Conservation (phyloP, 441 rosid genomes). For the Croton laevigatus region DNA sequence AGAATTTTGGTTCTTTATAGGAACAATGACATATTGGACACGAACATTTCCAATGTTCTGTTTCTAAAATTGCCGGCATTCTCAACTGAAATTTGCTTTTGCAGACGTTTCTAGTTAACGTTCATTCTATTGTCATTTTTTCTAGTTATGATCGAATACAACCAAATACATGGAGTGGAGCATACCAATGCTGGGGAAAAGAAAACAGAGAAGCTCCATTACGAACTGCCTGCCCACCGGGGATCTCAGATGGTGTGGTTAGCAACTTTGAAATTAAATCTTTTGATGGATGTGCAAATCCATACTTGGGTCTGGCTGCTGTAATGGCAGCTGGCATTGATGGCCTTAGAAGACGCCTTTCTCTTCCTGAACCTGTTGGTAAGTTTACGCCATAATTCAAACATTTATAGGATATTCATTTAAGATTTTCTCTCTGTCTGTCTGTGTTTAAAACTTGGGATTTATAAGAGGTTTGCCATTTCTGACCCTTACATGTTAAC, state of each 20-base stretch:
- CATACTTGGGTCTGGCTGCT: slow-evolving; percentile 74
- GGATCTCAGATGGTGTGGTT: slow-evolving; percentile 60
- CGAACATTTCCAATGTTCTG: too few relatives aligned
- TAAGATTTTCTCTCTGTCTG: not conserved
- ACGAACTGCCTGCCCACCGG: slow-evolving; percentile 94
- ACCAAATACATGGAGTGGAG: slow-evolving; percentile 95
- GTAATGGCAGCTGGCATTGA: slow-evolving; percentile 84
- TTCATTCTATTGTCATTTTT: not conserved
- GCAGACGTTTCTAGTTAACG: not conserved
- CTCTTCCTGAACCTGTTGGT: slow-evolving; percentile 78
- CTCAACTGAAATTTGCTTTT: not conserved
- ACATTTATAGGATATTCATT: not conserved
- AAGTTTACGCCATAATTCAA: slow-evolving; percentile 20
- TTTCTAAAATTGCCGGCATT: not conserved
- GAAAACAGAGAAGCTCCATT: slow-evolving; percentile 90
- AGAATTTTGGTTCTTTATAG: not conserved
- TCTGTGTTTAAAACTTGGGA: not conserved
- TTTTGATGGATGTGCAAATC: slow-evolving; percentile 91
- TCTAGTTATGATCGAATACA: slow-evolving; percentile 86
- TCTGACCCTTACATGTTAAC: not conserved
- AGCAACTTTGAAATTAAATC: slow-evolving; percentile 95
- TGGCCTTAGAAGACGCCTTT: slow-evolving; percentile 71
- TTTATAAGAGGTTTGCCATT: not conserved
- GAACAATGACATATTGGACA: not conserved
- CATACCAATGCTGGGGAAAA: slow-evolving; percentile 92